Evolutionary conservation across 2,329 filamentous ascomycete genomes (phyloP).

Genomic region (Botrytis paeoniae): DNA sequence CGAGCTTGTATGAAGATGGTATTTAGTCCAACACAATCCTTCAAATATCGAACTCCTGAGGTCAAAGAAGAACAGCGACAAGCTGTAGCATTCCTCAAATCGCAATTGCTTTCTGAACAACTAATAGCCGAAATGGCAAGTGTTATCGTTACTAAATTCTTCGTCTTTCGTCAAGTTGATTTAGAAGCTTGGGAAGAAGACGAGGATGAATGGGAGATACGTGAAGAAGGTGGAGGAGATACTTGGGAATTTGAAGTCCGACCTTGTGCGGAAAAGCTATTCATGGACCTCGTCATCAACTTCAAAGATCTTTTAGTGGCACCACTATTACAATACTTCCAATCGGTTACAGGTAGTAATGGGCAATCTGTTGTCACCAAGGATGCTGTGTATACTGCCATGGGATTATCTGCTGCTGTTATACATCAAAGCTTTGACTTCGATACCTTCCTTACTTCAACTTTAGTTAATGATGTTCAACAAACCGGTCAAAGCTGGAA

Average conservation of each 20-base stretch:
- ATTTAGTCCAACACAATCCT: conserved; percentile 74
- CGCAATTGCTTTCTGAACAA: conserved; percentile 69
- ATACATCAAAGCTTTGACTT: conserved; percentile 78
- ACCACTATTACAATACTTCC: conserved; percentile 79
- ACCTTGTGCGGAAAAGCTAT: conserved; percentile 89
- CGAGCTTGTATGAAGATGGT: conserved; percentile 82
- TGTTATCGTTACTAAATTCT: conserved; percentile 79
- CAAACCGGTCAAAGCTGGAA: conserved; percentile 61
- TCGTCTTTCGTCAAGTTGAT: conserved; percentile 81
- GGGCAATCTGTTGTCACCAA: conserved; percentile 73
- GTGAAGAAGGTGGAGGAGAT: conserved; percentile 79
- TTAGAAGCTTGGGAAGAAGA: conserved; percentile 91
- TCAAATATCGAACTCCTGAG: conserved; percentile 75
- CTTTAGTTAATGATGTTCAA: conserved; percentile 76
- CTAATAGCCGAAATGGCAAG: conserved; percentile 82
- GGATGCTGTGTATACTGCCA: conserved; percentile 90
- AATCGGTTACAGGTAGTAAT: conserved; percentile 64
- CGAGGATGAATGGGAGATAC: conserved; percentile 91
- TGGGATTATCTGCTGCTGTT: conserved; percentile 79
- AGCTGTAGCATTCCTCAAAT: conserved; percentile 67
- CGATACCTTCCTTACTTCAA: conserved; percentile 71
- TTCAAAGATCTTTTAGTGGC: conserved; percentile 79
- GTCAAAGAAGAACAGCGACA: conserved; percentile 72
- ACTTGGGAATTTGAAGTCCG: conserved; percentile 91
- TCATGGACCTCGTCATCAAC: conserved; percentile 85